These are phyloP conservation scores for Tylopilus cervinicoccineus DNA, from an alignment of 768 basidiomycete genomes.

Conservation along the genomic window DNA sequence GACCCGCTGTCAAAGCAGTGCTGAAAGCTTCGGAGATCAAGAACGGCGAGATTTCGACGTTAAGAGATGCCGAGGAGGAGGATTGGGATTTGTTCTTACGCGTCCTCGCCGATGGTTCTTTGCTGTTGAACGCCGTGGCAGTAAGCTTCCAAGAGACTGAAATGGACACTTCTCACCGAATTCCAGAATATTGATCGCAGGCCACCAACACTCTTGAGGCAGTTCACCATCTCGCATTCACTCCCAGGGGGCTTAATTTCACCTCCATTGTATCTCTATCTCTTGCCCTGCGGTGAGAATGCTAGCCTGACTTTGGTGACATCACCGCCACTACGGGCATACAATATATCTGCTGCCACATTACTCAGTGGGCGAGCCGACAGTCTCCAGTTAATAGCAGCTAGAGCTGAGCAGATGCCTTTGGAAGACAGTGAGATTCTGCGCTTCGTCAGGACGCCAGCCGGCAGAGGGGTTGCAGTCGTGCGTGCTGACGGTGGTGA, in stretches of 20 bases:
- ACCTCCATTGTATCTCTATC: slow-evolving; percentile 48
- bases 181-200: slow-evolving; percentile 81
- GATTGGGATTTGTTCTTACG: slow-evolving; percentile 79
- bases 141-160: slow-evolving; percentile 40
- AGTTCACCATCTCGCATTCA: slow-evolving; percentile 69
- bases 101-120: slow-evolving; percentile 67
- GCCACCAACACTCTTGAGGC: slow-evolving; percentile 78
- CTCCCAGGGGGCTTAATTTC: slow-evolving; percentile 45
- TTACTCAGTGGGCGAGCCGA: slow-evolving; percentile 62
- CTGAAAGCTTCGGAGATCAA: slow-evolving; percentile 32
- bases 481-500: slow-evolving; percentile 60
- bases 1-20: slow-evolving; percentile 41
- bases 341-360: slow-evolving; percentile 50
- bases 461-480: slow-evolving; percentile 71
- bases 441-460: slow-evolving; percentile 72
- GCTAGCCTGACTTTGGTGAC: slow-evolving; percentile 55
- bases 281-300: slow-evolving; percentile 47
- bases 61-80: slow-evolving; percentile 64
- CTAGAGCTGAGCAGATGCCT: slow-evolving; percentile 35
- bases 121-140: slow-evolving; percentile 67
- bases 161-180: slow-evolving; percentile 3
- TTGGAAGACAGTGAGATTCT: slow-evolving; percentile 52
- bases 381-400: slow-evolving; percentile 44
- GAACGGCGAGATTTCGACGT: slow-evolving; percentile 31
- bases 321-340: slow-evolving; percentile 61